Percentiles rank a stretch among this genome's conserved stretches.
phyloP scores from a whole-genome alignment of 495 filamentous ascomycete species.

The Neurospora cerealis region DNA sequence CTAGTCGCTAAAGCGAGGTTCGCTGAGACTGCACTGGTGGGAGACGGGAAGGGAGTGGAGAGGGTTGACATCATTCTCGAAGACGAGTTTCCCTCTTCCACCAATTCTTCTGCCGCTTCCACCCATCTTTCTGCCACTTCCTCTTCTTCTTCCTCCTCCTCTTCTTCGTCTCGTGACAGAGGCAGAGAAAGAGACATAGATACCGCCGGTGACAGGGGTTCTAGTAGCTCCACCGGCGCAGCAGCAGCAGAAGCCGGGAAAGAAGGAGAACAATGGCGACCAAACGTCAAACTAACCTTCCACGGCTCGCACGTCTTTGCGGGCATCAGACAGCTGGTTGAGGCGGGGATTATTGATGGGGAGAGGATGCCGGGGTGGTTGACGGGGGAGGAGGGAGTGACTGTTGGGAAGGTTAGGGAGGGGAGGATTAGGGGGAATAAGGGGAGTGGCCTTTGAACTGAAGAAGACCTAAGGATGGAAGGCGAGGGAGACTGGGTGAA shows the following conservation, averaged over 20 bases:
- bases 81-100: slow-evolving; percentile 37
- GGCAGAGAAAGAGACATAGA: background rate
- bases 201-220: slow-evolving; percentile 6
- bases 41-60: slow-evolving; percentile 51
- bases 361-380: slow-evolving; percentile 81
- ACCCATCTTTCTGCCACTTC: background rate
- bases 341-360: slow-evolving; percentile 61
- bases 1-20: slow-evolving; percentile 46
- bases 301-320: slow-evolving; percentile 72
- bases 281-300: slow-evolving; percentile 55
- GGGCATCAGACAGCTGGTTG: slow-evolving; percentile 65
- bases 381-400: slow-evolving; percentile 78
- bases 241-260: slow-evolving; percentile 21
- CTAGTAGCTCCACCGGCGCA: slow-evolving; percentile 15
- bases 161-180: background rate
- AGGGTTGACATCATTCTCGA: slow-evolving; percentile 49
- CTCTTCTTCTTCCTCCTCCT: background rate
- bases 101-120: background rate
- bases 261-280: slow-evolving; percentile 36
- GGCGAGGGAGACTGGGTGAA: too few species aligned
- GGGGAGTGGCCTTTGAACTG: slow-evolving; percentile 39
- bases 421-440: slow-evolving; percentile 47
- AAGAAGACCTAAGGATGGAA: too few species aligned
- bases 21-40: slow-evolving; percentile 35
- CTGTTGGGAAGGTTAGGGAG: slow-evolving; percentile 52